Conservation (phyloP, 2,329 filamentous ascomycete genomes). For the Lecanosticta acicola region DNA sequence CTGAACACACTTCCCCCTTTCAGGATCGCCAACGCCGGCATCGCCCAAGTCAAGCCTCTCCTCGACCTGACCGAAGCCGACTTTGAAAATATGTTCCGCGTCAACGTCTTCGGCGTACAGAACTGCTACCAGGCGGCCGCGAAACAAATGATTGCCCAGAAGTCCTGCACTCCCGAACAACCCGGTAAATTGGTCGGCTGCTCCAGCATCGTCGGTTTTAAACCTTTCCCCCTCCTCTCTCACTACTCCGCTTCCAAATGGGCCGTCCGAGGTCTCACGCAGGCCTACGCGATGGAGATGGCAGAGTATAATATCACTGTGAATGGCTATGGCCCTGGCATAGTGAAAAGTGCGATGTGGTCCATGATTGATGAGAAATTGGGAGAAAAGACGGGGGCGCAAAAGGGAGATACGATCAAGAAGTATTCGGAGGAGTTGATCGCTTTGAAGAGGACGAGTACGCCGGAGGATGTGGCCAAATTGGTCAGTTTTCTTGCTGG, state of each 20-base stretch:
- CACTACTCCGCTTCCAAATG: slow-evolving; percentile 63
- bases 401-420: slow-evolving; percentile 45
- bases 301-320: slow-evolving; percentile 59
- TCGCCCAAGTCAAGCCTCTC: slow-evolving; percentile 52
- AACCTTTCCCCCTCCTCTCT: slow-evolving; percentile 52
- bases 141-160: slow-evolving; percentile 59
- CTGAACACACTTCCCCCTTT: no score
- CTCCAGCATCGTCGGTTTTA: slow-evolving; percentile 53
- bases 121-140: slow-evolving; percentile 61
- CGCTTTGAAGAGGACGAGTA: slow-evolving; percentile 52
- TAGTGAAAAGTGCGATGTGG: slow-evolving; percentile 64
- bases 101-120: slow-evolving; percentile 61
- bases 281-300: slow-evolving; percentile 62
- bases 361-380: slow-evolving; percentile 60
- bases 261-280: slow-evolving; percentile 61
- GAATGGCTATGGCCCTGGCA: slow-evolving; percentile 63
- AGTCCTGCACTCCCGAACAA: slow-evolving; percentile 37
- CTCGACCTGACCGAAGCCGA: slow-evolving; percentile 55
- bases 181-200: slow-evolving; percentile 22
- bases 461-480: slow-evolving; percentile 58
- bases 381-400: slow-evolving; percentile 46
- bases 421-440: slow-evolving; percentile 52
- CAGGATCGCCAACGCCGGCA: slow-evolving; percentile 57
- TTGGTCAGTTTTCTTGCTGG: slow-evolving; percentile 58
- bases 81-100: slow-evolving; percentile 54